Evolutionary conservation across 2,329 filamentous ascomycete species (phyloP).

Genomic region (Paraphaeosphaeria sporulosa): DNA sequence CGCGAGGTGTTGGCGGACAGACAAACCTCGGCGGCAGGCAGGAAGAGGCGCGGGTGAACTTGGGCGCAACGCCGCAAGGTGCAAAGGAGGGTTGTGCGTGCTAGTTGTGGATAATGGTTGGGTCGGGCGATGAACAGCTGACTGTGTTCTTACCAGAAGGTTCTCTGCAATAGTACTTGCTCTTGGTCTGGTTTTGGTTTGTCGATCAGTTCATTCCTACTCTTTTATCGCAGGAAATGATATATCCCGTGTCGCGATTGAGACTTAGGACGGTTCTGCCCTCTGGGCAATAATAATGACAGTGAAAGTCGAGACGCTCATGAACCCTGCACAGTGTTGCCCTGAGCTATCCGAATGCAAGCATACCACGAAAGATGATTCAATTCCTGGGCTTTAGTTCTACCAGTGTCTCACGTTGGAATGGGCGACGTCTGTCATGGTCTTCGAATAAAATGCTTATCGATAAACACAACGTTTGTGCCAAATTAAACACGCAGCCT

Average conservation of each 20-base stretch:
- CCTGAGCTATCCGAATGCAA: not conserved
- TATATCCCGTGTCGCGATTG: not conserved
- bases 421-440: not conserved
- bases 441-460: not conserved
- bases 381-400: not conserved
- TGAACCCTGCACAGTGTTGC: not conserved
- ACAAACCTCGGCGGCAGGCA: constrained; percentile 61
- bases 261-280: not conserved
- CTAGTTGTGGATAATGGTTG: constrained; percentile 50
- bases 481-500: not conserved
- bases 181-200: not conserved
- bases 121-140: not conserved
- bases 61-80: constrained; percentile 74
- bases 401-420: not conserved
- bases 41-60: constrained; percentile 79
- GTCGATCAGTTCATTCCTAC: not conserved
- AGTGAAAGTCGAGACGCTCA: not conserved
- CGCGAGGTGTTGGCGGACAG: constrained; percentile 70
- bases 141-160: not conserved
- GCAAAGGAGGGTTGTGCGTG: constrained; percentile 93
- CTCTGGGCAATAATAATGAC: not conserved
- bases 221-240: constrained; percentile 3
- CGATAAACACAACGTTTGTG: not conserved
- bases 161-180: not conserved
- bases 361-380: not conserved